These are phyloP conservation scores for Penicillium sp. DNA, from an alignment of 2,329 filamentous ascomycete genomes.

Conservation along the genomic window DNA sequence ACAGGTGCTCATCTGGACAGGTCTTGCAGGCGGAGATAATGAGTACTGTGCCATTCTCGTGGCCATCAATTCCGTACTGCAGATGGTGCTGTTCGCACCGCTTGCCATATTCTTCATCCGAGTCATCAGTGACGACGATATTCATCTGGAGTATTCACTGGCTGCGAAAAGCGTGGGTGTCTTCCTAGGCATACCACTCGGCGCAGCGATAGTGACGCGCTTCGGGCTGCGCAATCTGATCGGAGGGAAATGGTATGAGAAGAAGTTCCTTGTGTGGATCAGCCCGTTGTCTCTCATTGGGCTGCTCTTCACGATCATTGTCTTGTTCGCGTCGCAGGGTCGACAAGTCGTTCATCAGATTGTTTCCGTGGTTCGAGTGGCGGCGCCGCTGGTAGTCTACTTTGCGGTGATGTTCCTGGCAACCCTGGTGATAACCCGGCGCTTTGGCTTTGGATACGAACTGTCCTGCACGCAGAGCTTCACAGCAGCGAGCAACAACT, in stretches of 20 bases:
- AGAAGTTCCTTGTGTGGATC: slow-evolving; percentile 70
- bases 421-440: slow-evolving; percentile 67
- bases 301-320: slow-evolving; percentile 83
- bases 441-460: slow-evolving; percentile 76
- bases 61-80: slow-evolving; percentile 74
- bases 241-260: slow-evolving; percentile 68
- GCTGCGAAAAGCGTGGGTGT: slow-evolving; percentile 82
- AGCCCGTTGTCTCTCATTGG: slow-evolving; percentile 81
- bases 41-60: slow-evolving; percentile 86
- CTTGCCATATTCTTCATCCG: slow-evolving; percentile 72
- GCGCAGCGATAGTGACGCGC: slow-evolving; percentile 77
- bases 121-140: slow-evolving; percentile 64
- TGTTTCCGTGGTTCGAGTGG: slow-evolving; percentile 79
- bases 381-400: slow-evolving; percentile 81
- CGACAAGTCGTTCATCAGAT: slow-evolving; percentile 79
- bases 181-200: slow-evolving; percentile 84
- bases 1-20: slow-evolving; percentile 75
- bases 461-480: slow-evolving; percentile 79
- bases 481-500: slow-evolving; percentile 90
- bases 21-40: slow-evolving; percentile 73
- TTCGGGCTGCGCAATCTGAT: slow-evolving; percentile 63
- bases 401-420: slow-evolving; percentile 76
- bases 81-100: slow-evolving; percentile 75
- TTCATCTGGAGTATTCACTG: slow-evolving; percentile 63
- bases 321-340: slow-evolving; percentile 85